phyloP scores from a whole-genome alignment of 352 stramenopile species.

The Thraustochytrium sp. region DNA sequence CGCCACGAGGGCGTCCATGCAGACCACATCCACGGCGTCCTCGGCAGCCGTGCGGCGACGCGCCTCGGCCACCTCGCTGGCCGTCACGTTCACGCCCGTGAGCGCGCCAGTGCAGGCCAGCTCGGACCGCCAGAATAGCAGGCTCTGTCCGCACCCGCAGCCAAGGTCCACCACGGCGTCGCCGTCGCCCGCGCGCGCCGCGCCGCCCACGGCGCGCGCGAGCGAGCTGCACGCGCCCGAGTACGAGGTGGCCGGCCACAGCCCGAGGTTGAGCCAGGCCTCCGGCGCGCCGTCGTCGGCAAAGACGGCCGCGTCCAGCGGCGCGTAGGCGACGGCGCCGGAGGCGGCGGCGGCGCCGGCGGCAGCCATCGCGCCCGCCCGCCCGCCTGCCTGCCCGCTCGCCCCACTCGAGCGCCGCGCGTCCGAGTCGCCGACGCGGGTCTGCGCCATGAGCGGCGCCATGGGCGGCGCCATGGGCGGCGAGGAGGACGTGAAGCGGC shows the following conservation, averaged over 20 bases:
- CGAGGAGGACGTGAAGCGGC: slow-evolving; percentile 4
- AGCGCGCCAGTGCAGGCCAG: neutral
- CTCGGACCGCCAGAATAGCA: neutral
- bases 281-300: neutral
- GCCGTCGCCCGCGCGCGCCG: neutral
- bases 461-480: neutral
- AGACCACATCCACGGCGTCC: neutral
- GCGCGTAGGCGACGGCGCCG: neutral
- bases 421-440: too few relatives aligned
- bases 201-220: neutral
- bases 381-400: too few relatives aligned
- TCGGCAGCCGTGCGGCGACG: too few relatives aligned
- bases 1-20: neutral
- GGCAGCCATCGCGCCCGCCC: too few relatives aligned
- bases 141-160: neutral
- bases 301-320: neutral
- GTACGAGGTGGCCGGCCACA: neutral
- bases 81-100: neutral
- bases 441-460: neutral
- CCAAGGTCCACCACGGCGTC: neutral
- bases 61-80: too few relatives aligned
- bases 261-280: neutral
- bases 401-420: too few relatives aligned
- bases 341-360: too few relatives aligned
- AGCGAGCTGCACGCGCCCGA: neutral